These are phyloP conservation scores for Mycena pura DNA, from an alignment of 768 basidiomycete species.

Conservation along the genomic window DNA sequence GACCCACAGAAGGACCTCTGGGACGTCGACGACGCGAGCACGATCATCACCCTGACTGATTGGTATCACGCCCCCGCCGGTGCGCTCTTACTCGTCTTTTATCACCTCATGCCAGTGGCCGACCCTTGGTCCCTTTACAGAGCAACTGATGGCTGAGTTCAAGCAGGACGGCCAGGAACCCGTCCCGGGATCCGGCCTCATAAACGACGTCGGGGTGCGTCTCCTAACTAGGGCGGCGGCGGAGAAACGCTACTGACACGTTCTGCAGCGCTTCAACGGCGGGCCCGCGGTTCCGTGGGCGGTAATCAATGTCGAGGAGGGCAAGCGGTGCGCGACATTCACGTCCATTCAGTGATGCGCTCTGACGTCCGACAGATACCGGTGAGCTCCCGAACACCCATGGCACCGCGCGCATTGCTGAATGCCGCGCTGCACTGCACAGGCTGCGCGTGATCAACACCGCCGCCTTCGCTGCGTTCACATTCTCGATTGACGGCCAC, in stretches of 20 bases:
- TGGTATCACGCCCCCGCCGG: too few species aligned
- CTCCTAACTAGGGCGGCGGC: neutral
- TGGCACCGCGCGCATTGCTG: too few species aligned
- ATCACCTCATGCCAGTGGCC: too few species aligned
- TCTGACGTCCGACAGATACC: conserved; percentile 4
- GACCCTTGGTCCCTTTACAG: too few species aligned
- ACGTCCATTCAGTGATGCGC: neutral
- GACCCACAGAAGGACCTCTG: conserved; percentile 39
- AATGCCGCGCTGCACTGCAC: conserved; percentile 29
- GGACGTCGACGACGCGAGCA: conserved; percentile 39
- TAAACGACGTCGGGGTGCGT: conserved; percentile 19
- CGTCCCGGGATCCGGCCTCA: conserved; percentile 20
- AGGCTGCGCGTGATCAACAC: conserved; percentile 49
- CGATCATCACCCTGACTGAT: conserved; percentile 38
- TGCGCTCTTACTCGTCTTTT: too few species aligned
- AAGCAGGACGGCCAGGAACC: conserved; percentile 24
- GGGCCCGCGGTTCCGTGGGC: conserved; percentile 44
- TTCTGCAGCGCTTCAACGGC: conserved; percentile 38
- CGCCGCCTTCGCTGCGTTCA: conserved; percentile 40
- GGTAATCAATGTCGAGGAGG: conserved; percentile 40
- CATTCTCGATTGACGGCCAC: conserved; percentile 35
- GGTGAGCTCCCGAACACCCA: neutral
- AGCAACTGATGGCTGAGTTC: conserved; percentile 30
- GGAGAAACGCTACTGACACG: conserved; percentile 46
- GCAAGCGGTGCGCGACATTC: conserved; percentile 29